Percentiles rank a stretch among this genome's conserved stretches.
phyloP scores from a whole-genome alignment of 768 basidiomycete species.

The Hericium rajendrae region DNA sequence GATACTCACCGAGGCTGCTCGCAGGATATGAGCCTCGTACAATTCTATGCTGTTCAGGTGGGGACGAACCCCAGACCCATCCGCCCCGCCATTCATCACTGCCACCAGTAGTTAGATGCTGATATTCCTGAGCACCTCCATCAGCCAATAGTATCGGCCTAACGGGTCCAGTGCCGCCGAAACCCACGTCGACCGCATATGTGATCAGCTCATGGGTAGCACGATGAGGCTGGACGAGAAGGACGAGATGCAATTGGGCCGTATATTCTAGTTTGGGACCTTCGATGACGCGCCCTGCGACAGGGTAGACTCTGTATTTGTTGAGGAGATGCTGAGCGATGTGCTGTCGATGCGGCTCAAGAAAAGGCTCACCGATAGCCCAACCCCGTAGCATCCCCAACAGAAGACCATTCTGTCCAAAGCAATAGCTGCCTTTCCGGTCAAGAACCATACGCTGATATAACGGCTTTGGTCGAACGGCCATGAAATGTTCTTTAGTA shows the following conservation, averaged over 20 bases:
- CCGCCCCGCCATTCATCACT: neutral
- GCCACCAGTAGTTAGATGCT: neutral
- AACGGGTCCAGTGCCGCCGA: conserved; percentile 6
- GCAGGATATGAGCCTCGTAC: neutral
- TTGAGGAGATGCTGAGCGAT: neutral
- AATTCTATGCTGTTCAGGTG: conserved; percentile 5
- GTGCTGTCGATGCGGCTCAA: neutral
- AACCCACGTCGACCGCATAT: conserved; percentile 12
- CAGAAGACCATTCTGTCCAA: conserved; percentile 7
- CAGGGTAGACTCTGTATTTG: neutral
- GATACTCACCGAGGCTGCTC: conserved; percentile 1
- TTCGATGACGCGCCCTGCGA: neutral
- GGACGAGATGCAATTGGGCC: neutral
- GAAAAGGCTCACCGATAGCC: conserved; percentile 7
- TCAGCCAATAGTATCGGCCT: conserved; percentile 8
- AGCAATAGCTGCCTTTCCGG: conserved; percentile 6
- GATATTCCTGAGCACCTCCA: neutral
- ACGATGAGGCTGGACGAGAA: neutral
- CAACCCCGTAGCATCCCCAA: conserved; percentile 8
- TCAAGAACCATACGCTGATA: neutral
- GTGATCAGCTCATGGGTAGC: neutral
- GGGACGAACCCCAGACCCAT: neutral
- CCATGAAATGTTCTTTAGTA: neutral
- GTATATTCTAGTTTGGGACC: neutral
- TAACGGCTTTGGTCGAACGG: neutral